phyloP scores from a whole-genome alignment of 441 rosid genomes.

The Populus hybrid region DNA sequence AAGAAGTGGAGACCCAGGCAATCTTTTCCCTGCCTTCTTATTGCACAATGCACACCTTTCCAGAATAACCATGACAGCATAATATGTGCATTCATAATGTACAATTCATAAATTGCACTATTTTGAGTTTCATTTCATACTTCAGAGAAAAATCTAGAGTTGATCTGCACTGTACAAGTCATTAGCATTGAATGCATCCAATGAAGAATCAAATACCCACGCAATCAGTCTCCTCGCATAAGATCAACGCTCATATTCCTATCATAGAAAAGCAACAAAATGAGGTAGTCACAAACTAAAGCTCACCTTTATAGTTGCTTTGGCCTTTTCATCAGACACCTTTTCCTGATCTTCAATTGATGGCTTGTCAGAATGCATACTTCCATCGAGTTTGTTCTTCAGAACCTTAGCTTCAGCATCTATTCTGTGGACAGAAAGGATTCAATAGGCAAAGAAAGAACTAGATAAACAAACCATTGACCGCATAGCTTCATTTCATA shows the following conservation, averaged over 20 bases:
- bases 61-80: background rate
- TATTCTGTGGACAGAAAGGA: constrained; percentile 52
- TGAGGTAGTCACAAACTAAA: constrained; percentile 2
- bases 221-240: background rate
- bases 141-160: background rate
- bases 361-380: constrained; percentile 34
- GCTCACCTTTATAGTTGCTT: constrained; percentile 65
- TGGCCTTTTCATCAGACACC: constrained; percentile 43
- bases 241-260: background rate
- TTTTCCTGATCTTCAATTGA: constrained; percentile 45
- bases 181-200: background rate
- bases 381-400: constrained; percentile 65
- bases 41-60: background rate
- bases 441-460: constrained; percentile 17
- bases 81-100: background rate
- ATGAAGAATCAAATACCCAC: background rate
- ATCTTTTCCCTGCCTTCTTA: background rate
- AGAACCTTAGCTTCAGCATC: constrained; percentile 74
- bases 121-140: background rate
- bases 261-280: background rate
- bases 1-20: background rate
- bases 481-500: constrained; percentile 3
- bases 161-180: background rate
- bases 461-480: constrained; percentile 19
- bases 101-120: background rate